phyloP scores from a whole-genome alignment of 805 yeast species.

The Metschnikowia arizonensis region DNA sequence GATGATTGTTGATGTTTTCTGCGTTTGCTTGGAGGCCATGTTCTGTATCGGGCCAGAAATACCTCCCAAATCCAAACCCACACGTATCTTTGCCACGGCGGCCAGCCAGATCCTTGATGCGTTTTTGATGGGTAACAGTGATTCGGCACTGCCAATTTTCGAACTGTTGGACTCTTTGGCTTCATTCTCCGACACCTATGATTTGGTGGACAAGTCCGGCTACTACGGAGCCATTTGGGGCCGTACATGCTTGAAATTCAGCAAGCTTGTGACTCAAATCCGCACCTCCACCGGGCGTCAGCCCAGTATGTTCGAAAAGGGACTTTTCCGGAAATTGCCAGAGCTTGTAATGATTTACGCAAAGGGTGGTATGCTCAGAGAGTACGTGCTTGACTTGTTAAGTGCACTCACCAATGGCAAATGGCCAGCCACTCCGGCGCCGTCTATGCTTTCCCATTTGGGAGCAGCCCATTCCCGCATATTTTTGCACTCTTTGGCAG shows the following conservation, averaged over 20 bases:
- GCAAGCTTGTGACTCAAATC: constrained; percentile 52
- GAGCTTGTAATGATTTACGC: constrained; percentile 56
- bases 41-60: constrained; percentile 49
- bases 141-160: constrained; percentile 51
- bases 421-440: constrained; percentile 53
- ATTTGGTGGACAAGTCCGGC: constrained; percentile 42
- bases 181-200: constrained; percentile 30
- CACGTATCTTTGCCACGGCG: constrained; percentile 48
- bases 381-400: constrained; percentile 50
- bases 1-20: constrained; percentile 50
- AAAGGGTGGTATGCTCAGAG: constrained; percentile 44
- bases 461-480: constrained; percentile 61
- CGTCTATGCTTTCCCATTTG: constrained; percentile 77
- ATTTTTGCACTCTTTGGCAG: constrained; percentile 55
- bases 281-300: constrained; percentile 44
- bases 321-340: constrained; percentile 54
- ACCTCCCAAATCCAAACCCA: constrained; percentile 35
- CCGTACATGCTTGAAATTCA: constrained; percentile 48
- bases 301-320: constrained; percentile 64
- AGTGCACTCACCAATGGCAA: constrained; percentile 52
- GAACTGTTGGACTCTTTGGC: constrained; percentile 47
- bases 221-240: constrained; percentile 49
- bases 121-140: constrained; percentile 51
- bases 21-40: constrained; percentile 48
- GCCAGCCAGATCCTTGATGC: constrained; percentile 49